phyloP scores from a whole-genome alignment of 1,284 basidiomycete genomes.

The Rhodotorula sp. region DNA sequence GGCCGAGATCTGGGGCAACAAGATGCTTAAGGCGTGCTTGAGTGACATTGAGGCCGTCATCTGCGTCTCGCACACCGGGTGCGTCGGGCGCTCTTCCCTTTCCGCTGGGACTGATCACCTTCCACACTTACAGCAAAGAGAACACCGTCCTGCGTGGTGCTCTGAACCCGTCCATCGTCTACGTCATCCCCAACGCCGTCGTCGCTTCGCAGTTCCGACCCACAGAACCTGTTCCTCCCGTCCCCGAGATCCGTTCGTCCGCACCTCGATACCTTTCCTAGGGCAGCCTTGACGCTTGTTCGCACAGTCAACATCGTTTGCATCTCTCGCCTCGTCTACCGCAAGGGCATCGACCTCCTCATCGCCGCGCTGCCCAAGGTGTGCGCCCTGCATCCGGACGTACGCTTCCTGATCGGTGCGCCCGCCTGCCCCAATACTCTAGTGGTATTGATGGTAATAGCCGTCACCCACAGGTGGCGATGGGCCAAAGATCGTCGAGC shows the following conservation, averaged over 20 bases:
- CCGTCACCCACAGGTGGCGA: conserved; percentile 62
- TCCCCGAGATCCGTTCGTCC: conserved; percentile 64
- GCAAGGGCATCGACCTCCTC: conserved; percentile 95
- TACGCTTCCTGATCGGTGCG: conserved; percentile 84
- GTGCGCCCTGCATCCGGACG: conserved; percentile 77
- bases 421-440: conserved; percentile 7
- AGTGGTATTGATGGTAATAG: neutral
- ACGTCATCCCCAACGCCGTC: conserved; percentile 95
- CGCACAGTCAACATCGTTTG: conserved; percentile 84
- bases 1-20: conserved; percentile 94
- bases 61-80: conserved; percentile 97
- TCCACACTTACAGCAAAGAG: conserved; percentile 57
- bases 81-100: conserved; percentile 13
- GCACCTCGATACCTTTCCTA: no score
- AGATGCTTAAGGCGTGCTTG: conserved; percentile 81
- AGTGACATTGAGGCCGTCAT: conserved; percentile 91
- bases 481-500: conserved; percentile 91
- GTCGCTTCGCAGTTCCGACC: conserved; percentile 84
- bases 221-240: conserved; percentile 53
- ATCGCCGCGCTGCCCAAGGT: conserved; percentile 88
- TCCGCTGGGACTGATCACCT: conserved; percentile 57
- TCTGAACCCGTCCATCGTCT: conserved; percentile 68
- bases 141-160: conserved; percentile 90
- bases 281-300: neutral
- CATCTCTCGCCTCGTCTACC: conserved; percentile 90